phyloP scores from a whole-genome alignment of 2,329 filamentous ascomycete species.

The Paecilomyces sp. region DNA sequence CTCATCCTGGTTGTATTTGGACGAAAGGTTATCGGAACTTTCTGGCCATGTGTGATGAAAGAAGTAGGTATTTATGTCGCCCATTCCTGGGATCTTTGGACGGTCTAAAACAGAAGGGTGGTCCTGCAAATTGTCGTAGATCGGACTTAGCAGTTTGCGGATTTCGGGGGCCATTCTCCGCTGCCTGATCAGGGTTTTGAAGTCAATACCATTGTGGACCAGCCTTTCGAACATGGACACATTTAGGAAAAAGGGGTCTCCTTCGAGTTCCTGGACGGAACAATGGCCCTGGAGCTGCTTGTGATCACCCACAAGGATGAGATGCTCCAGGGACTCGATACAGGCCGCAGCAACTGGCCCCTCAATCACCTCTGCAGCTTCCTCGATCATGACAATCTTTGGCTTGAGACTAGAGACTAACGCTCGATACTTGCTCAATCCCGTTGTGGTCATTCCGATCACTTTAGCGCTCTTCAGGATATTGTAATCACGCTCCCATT shows the following conservation, averaged over 20 bases:
- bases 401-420: constrained; percentile 61
- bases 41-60: constrained; percentile 62
- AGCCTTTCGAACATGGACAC: constrained; percentile 75
- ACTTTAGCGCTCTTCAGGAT: constrained; percentile 55
- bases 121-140: constrained; percentile 55
- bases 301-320: constrained; percentile 71
- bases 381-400: constrained; percentile 65
- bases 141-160: constrained; percentile 51
- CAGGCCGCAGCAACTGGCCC: constrained; percentile 53
- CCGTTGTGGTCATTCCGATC: constrained; percentile 69
- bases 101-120: constrained; percentile 51
- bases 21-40: constrained; percentile 54
- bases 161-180: constrained; percentile 67
- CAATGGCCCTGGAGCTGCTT: constrained; percentile 67
- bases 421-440: constrained; percentile 70
- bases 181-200: constrained; percentile 59
- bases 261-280: constrained; percentile 52
- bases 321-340: constrained; percentile 55
- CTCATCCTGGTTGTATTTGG: constrained; percentile 63
- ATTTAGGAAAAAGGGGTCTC: constrained; percentile 58
- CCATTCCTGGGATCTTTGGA: constrained; percentile 56
- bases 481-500: constrained; percentile 53
- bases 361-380: constrained; percentile 66
- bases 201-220: constrained; percentile 58
- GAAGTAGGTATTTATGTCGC: constrained; percentile 52